Evolutionary conservation across 768 basidiomycete species (phyloP).

Genomic region (Pleurotus sapidus): DNA sequence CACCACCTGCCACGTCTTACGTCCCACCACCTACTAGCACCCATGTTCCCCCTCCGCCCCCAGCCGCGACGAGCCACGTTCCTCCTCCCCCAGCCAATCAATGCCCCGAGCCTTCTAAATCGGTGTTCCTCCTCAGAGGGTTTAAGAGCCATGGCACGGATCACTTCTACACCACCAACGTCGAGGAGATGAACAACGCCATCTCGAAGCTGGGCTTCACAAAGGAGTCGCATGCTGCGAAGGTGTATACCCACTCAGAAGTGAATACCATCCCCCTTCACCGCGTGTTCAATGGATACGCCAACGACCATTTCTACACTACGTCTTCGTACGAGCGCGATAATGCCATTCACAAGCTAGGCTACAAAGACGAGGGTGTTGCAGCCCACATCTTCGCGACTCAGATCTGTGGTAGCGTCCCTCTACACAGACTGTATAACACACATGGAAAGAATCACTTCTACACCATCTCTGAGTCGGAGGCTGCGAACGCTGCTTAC

Average conservation of each 20-base stretch:
- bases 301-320: conserved; percentile 17
- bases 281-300: conserved; percentile 12
- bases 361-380: conserved; percentile 10
- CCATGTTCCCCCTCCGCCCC: not conserved
- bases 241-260: conserved; percentile 3
- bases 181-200: not conserved
- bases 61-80: not conserved
- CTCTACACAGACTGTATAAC: conserved; percentile 7
- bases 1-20: too few species aligned
- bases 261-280: conserved; percentile 16
- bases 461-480: conserved; percentile 10
- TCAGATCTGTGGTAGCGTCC: conserved; percentile 12
- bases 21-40: too few species aligned
- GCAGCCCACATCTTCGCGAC: conserved; percentile 13
- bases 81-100: not conserved
- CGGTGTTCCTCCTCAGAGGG: conserved; percentile 6
- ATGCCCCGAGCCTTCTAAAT: not conserved
- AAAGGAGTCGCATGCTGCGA: conserved; percentile 3
- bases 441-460: conserved; percentile 7
- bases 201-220: not conserved
- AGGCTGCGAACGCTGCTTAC: not conserved
- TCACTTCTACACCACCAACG: conserved; percentile 6
- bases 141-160: not conserved
- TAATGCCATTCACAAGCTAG: conserved; percentile 8
- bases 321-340: conserved; percentile 12